These are phyloP conservation scores for Fagopyrum homotropicum DNA, from an alignment of 148 eudicot species.

Conservation along the genomic window DNA sequence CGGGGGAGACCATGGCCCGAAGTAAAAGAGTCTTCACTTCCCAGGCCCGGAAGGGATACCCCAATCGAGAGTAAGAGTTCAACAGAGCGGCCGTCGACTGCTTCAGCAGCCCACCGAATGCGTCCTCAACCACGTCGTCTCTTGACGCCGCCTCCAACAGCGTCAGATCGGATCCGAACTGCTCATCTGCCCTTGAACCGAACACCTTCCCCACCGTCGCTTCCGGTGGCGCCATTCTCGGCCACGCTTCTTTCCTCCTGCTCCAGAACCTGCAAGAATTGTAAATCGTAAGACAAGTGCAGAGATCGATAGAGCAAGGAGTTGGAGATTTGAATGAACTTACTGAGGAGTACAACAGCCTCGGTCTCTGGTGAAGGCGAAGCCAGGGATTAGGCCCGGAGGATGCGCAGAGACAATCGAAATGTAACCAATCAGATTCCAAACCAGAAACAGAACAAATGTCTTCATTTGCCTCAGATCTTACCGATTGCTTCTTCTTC, in stretches of 20 bases:
- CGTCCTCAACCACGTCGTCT: slow-evolving; percentile 56
- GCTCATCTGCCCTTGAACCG: slow-evolving; percentile 63
- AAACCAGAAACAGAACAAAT: slow-evolving; percentile 9
- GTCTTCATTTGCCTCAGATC: neutral
- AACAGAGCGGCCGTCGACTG: slow-evolving; percentile 73
- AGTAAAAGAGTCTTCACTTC: slow-evolving; percentile 64
- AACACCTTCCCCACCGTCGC: slow-evolving; percentile 77
- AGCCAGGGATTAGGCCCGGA: slow-evolving; percentile 17
- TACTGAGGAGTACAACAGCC: slow-evolving; percentile 45
- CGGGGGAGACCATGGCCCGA: slow-evolving; percentile 52
- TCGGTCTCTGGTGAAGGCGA: slow-evolving; percentile 23
- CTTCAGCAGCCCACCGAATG: slow-evolving; percentile 43
- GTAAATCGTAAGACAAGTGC: neutral
- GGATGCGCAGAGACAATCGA: slow-evolving; percentile 1
- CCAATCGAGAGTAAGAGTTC: slow-evolving; percentile 76
- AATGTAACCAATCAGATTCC: slow-evolving; percentile 8
- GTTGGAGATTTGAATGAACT: neutral
- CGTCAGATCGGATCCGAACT: slow-evolving; percentile 70
- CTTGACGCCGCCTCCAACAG: slow-evolving; percentile 60
- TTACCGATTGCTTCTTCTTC: neutral
- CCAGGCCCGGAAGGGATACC: slow-evolving; percentile 70
- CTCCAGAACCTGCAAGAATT: slow-evolving; percentile 29
- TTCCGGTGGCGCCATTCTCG: slow-evolving; percentile 69
- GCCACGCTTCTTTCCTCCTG: slow-evolving; percentile 55
- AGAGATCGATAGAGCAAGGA: neutral